A percentile compares a stretch with the other conserved stretches of the same genome.
phyloP scores from a whole-genome alignment of 2,329 filamentous ascomycete species.

The Ustulina deusta region DNA sequence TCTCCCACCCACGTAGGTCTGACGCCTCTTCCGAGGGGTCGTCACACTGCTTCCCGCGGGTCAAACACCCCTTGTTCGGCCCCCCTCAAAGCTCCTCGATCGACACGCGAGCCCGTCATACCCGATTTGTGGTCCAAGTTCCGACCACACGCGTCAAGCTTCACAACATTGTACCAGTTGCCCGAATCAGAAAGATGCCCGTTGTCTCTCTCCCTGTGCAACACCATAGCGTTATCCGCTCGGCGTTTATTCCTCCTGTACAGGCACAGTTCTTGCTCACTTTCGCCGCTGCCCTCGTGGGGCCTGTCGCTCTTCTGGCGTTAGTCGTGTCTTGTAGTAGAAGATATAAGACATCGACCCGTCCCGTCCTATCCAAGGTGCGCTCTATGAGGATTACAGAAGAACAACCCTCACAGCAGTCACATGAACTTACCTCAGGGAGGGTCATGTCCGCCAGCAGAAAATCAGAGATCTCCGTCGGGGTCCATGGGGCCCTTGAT shows the following conservation, averaged over 20 bases:
- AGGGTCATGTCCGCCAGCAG: conserved; percentile 47
- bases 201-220: conserved; percentile 51
- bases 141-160: conserved; percentile 43
- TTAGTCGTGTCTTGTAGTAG: conserved; percentile 39
- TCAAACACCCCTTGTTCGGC: conserved; percentile 42
- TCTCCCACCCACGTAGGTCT: conserved; percentile 33
- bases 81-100: conserved; percentile 44
- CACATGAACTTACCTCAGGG: conserved; percentile 50
- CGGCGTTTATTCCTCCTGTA: conserved; percentile 47
- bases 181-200: conserved; percentile 57
- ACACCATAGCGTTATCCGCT: conserved; percentile 49
- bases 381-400: conserved; percentile 34
- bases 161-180: conserved; percentile 45
- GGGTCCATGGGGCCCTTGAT: conserved; percentile 6
- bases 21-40: conserved; percentile 33
- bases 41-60: conserved; percentile 39
- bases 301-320: conserved; percentile 43
- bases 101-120: conserved; percentile 45
- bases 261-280: conserved; percentile 45
- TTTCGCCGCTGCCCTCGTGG: conserved; percentile 39
- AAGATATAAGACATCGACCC: conserved; percentile 42
- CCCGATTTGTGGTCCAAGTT: conserved; percentile 43
- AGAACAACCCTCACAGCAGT: conserved; percentile 45
- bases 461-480: conserved; percentile 38
- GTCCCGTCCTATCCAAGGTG: conserved; percentile 23